Percentiles rank a stretch among this genome's conserved stretches.
Evolutionary conservation across 2,329 filamentous ascomycete genomes (phyloP).

Genomic region (Penicillium rolfsii): DNA sequence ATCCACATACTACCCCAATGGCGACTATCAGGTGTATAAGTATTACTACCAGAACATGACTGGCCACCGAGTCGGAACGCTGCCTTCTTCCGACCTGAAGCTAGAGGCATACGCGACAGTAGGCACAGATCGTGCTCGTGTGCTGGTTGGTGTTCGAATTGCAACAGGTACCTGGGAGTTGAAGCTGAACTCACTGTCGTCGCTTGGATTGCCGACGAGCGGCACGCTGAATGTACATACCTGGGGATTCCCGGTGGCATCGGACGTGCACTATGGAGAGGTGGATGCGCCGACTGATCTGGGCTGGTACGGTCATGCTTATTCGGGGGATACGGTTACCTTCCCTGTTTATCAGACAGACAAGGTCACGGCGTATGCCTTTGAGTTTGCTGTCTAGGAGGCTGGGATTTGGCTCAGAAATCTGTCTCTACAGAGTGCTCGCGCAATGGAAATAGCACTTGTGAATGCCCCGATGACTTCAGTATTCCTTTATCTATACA

Average conservation of each 20-base stretch:
- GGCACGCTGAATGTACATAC: not conserved
- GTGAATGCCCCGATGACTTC: not conserved
- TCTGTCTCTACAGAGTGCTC: not conserved
- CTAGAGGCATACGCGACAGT: not conserved
- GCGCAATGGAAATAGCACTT: not conserved
- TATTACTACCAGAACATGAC: conserved; percentile 4
- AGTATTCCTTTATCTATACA: not conserved
- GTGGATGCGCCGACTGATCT: not conserved
- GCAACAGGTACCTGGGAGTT: not conserved
- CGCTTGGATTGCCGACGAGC: not conserved
- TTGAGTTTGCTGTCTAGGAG: not conserved
- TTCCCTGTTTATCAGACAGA: not conserved
- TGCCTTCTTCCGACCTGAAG: not conserved
- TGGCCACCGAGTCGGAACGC: not conserved
- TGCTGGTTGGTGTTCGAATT: not conserved
- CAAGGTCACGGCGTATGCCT: not conserved
- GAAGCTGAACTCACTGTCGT: not conserved
- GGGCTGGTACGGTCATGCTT: not conserved
- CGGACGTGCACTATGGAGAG: not conserved
- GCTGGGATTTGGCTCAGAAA: not conserved
- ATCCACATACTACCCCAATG: not conserved
- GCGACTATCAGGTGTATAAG: conserved; percentile 1
- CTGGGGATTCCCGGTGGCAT: not conserved
- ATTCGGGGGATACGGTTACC: not conserved
- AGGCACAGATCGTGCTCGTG: not conserved